Evolutionary conservation across 306 rosid genomes (phyloP), one percentile per base, ranked within the genome.

Genomic region (Pterocarpus macrocarpus): DNA sequence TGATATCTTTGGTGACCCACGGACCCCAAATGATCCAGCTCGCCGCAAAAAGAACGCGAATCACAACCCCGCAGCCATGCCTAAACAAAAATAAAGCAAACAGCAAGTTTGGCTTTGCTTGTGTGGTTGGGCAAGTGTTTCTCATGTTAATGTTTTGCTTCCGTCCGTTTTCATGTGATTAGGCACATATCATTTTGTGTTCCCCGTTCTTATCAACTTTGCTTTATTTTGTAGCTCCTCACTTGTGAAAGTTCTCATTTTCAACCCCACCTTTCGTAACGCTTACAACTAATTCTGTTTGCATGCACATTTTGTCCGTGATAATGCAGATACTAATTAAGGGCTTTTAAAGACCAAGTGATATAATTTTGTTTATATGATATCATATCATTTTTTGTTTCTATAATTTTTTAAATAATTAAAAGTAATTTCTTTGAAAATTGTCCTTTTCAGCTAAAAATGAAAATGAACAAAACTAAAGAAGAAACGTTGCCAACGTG

Each of bases 71-170:
- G 7, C 8, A 56, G 28, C 38, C 50, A 70, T 45, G 41, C 50
- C 45, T 2, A 0, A 9, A 69, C 78, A 47, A 50, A 63, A n/a
- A 7, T n/a, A 65, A 76, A 61, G 45, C 39, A n/a, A 38, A 17
- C 30, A n/a, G 17, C 7, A 55, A 15, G 75, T n/a, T 39, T 57
- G 62, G 44, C 79, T 84, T 87, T 80, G 85, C 86, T 87, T 83
- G 71, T 41, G 67, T 35, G 70, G 55, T 69, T 45, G 77, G 83
- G 30, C 13, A 74, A 80, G 30, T 73, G 44, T 84, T 64, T 77
- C 58, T 0, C 68, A 16, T 2, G 16, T 3, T 59, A 4, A 62
- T 44, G 3, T 61, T 22, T n/a, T 0, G 16, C 22, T 6, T 1
- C 12, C 59, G 6, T 13, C 30, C 82, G 49, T 85, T 75, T 75